Conservation (phyloP, 805 yeast genomes). For the Zygosaccharomyces pseudorouxii region DNA sequence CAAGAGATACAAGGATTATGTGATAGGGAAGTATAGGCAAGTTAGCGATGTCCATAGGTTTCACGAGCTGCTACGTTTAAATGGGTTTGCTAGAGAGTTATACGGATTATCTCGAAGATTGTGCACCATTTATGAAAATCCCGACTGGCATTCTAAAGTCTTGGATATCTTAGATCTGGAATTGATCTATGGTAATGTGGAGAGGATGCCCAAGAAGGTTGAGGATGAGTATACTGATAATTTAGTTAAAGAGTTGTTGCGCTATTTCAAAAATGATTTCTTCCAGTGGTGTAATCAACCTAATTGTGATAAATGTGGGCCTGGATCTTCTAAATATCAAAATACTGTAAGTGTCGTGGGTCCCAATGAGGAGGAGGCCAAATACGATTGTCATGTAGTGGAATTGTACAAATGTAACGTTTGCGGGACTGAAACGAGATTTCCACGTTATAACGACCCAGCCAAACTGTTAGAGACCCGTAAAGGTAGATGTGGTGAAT, state of each 20-base stretch:
- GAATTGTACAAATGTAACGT: slow-evolving; percentile 60
- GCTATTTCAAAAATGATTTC: slow-evolving; percentile 73
- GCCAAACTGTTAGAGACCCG: slow-evolving; percentile 54
- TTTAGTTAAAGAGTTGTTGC: slow-evolving; percentile 51
- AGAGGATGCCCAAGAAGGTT: slow-evolving; percentile 37
- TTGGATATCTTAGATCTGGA: slow-evolving; percentile 61
- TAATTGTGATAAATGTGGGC: slow-evolving; percentile 49
- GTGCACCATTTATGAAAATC: slow-evolving; percentile 40
- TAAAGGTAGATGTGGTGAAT: slow-evolving; percentile 89
- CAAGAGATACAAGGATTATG: slow-evolving; percentile 18
- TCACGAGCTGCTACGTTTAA: slow-evolving; percentile 16
- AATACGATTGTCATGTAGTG: slow-evolving; percentile 47
- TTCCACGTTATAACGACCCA: slow-evolving; percentile 76
- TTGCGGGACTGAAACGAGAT: slow-evolving; percentile 49
- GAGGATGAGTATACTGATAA: slow-evolving; percentile 46
- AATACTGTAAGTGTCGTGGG: slow-evolving; percentile 36
- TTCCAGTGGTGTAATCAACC: slow-evolving; percentile 82
- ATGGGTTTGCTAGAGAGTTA: slow-evolving; percentile 26
- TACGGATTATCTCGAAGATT: slow-evolving; percentile 20
- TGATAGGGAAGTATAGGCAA: slow-evolving; percentile 19
- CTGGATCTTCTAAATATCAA: slow-evolving; percentile 36
- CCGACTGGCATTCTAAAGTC: slow-evolving; percentile 48
- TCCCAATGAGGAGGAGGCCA: slow-evolving; percentile 44
- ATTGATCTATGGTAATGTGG: slow-evolving; percentile 56
- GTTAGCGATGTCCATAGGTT: slow-evolving; percentile 18